These are phyloP conservation scores for Ormosia emarginata DNA, from an alignment of 306 rosid species.

Conservation along the genomic window DNA sequence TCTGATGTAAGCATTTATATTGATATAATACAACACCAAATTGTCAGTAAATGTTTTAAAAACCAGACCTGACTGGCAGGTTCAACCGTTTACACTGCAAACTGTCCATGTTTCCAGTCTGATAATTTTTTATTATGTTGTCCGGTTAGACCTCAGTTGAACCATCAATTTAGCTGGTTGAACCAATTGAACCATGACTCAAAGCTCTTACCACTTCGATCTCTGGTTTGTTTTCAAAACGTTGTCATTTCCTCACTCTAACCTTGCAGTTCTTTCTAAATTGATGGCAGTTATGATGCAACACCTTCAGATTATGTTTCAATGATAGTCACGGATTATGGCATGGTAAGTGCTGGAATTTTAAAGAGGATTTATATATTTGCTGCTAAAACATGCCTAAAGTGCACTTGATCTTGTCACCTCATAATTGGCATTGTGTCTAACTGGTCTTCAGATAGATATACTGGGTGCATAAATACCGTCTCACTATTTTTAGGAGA, in stretches of 20 bases:
- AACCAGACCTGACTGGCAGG: neutral
- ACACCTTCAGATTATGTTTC: constrained; percentile 59
- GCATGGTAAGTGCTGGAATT: constrained; percentile 40
- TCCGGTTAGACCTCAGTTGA: neutral
- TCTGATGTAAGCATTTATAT: constrained; percentile 40
- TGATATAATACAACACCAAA: neutral
- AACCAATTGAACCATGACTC: neutral
- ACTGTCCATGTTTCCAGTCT: neutral
- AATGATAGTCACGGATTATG: constrained; percentile 50
- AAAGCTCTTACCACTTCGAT: neutral
- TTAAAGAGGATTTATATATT: neutral
- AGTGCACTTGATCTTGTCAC: neutral
- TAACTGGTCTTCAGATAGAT: neutral
- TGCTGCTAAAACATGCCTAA: constrained; percentile 4
- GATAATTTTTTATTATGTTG: neutral
- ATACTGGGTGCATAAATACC: neutral
- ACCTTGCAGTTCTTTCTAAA: constrained; percentile 25
- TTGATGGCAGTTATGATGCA: constrained; percentile 59
- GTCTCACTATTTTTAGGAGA: neutral
- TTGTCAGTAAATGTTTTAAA: constrained; percentile 5
- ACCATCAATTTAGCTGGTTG: neutral
- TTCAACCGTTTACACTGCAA: neutral
- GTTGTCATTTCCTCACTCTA: constrained; percentile 31
- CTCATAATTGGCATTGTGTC: neutral
- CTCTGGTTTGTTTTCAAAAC: neutral